phyloP scores from a whole-genome alignment of 352 stramenopile species.

The Phytophthora hibernalis region DNA sequence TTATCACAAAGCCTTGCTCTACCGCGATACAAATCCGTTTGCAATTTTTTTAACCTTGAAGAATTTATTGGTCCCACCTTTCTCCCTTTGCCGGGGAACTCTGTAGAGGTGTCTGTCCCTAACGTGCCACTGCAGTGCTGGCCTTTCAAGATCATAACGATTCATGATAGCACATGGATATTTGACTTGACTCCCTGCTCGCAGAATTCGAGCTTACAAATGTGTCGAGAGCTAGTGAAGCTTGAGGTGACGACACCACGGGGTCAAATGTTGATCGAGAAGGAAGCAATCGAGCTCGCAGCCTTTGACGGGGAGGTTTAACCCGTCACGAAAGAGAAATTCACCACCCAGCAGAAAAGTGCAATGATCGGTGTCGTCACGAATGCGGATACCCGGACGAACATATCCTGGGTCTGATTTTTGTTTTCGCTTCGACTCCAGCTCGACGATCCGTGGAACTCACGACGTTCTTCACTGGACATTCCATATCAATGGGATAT shows the following conservation, averaged over 20 bases:
- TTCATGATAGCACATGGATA: background rate
- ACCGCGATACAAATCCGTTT: no score
- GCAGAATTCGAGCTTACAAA: background rate
- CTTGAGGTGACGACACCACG: background rate
- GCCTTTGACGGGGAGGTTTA: background rate
- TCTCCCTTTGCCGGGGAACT: no score
- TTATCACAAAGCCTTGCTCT: no score
- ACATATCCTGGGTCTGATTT: conserved; percentile 1
- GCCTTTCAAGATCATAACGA: conserved; percentile 2
- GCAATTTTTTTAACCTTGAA: no score
- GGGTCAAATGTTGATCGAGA: background rate
- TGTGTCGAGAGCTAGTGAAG: background rate
- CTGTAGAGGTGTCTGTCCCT: background rate
- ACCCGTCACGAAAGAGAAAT: conserved; percentile 14
- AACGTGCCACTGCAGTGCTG: background rate
- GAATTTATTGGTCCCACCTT: no score
- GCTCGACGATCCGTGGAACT: background rate
- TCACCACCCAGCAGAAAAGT: background rate
- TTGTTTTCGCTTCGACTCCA: conserved; percentile 4
- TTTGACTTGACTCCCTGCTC: background rate
- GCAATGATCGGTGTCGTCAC: conserved; percentile 7
- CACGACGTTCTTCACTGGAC: background rate
- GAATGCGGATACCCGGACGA: background rate
- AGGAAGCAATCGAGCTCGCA: background rate
- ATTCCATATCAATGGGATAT: no score